Conservation (phyloP, 805 yeast genomes). For the Komagataella phaffii region DNA sequence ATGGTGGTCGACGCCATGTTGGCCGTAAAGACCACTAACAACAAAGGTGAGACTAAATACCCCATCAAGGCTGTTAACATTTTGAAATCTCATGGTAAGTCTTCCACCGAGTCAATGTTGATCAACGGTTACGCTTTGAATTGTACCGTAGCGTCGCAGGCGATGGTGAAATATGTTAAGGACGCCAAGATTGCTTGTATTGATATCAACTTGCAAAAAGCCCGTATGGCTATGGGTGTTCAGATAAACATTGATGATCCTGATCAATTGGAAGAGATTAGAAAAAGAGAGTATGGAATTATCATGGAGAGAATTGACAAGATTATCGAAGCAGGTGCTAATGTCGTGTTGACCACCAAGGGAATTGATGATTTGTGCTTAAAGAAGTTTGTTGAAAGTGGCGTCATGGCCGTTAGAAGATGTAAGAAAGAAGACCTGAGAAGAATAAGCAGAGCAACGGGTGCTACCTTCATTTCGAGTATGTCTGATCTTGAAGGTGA, state of each 20-base stretch:
- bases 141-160: conserved; percentile 95
- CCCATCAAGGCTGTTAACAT: conserved; percentile 97
- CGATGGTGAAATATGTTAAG: conserved; percentile 66
- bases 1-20: conserved; percentile 93
- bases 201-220: conserved; percentile 89
- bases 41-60: conserved; percentile 79
- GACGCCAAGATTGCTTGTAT: conserved; percentile 77
- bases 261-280: conserved; percentile 85
- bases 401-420: conserved; percentile 92
- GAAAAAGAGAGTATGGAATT: conserved; percentile 81
- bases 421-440: conserved; percentile 94
- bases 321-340: conserved; percentile 80
- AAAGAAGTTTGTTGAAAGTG: conserved; percentile 82
- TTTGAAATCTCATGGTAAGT: conserved; percentile 92
- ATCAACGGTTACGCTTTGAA: conserved; percentile 93
- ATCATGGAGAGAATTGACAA: conserved; percentile 72
- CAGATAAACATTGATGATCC: conserved; percentile 96
- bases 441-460: conserved; percentile 96
- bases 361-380: conserved; percentile 90
- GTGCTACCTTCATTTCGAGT: conserved; percentile 79
- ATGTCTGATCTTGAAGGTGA: conserved; percentile 94
- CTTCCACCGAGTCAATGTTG: conserved; percentile 72
- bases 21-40: conserved; percentile 83
- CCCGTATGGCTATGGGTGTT: conserved; percentile 97
- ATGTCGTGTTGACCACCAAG: conserved; percentile 84